Evolutionary conservation across 2,329 filamentous ascomycete species (phyloP).

Genomic region (Madurella mycetomatis): DNA sequence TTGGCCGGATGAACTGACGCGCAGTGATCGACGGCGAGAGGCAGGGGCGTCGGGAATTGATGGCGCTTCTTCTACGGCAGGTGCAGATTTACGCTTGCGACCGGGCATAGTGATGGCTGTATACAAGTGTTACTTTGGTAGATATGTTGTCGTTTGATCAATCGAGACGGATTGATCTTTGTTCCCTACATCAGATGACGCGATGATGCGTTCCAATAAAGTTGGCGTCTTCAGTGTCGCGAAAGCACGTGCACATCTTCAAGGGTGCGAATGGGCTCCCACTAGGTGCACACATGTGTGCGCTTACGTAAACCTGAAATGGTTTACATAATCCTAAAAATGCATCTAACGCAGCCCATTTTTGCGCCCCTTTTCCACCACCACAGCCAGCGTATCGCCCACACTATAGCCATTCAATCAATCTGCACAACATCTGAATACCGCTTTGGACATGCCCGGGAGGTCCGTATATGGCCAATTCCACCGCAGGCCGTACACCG

Average conservation of each 20-base stretch:
- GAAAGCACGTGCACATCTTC: conserved; percentile 6
- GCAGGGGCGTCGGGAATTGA: conserved; percentile 27
- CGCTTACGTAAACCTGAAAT: too few species aligned
- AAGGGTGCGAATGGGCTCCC: too few species aligned
- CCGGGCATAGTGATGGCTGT: conserved; percentile 33
- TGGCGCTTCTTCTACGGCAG: conserved; percentile 17
- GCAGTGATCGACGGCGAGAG: conserved; percentile 44
- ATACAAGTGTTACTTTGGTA: background rate
- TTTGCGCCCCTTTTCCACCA: too few species aligned
- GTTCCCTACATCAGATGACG: background rate
- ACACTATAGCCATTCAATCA: too few species aligned
- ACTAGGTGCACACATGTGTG: too few species aligned
- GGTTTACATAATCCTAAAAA: too few species aligned
- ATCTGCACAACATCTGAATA: too few species aligned
- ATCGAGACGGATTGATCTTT: background rate
- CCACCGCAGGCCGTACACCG: too few species aligned
- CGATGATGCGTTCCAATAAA: background rate
- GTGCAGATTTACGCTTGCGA: conserved; percentile 34
- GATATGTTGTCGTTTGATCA: background rate
- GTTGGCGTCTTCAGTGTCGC: background rate
- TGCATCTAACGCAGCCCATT: too few species aligned
- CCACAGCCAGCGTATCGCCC: too few species aligned
- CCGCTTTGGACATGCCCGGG: too few species aligned
- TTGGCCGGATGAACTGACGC: conserved; percentile 39
- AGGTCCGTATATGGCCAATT: too few species aligned